Evolutionary conservation across 2,329 filamentous ascomycete species (phyloP).

Genomic region (Decorospora gaudefroyi): DNA sequence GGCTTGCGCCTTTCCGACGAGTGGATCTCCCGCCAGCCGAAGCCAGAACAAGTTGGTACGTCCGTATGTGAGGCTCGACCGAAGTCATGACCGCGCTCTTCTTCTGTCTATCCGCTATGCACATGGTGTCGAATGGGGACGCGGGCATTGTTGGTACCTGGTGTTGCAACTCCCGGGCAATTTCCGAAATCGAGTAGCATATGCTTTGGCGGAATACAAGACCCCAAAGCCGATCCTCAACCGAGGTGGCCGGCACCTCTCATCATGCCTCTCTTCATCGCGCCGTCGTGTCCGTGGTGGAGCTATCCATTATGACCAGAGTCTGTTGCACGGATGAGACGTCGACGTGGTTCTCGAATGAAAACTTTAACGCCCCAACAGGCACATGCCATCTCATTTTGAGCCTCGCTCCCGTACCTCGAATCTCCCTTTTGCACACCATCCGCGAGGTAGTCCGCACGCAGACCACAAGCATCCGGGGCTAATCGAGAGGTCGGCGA

Average conservation of each 20-base stretch:
- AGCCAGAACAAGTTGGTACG: conserved; percentile 37
- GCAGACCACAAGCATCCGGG: conserved; percentile 29
- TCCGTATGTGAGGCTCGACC: conserved; percentile 53
- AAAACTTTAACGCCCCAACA: conserved; percentile 70
- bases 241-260: conserved; percentile 56
- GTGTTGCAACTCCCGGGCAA: conserved; percentile 43
- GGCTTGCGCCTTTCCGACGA: conserved; percentile 61
- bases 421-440: conserved; percentile 48
- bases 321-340: conserved; percentile 71
- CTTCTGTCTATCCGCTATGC: conserved; percentile 31
- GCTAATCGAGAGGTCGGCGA: conserved; percentile 71
- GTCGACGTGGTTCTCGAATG: conserved; percentile 76
- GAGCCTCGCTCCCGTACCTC: conserved; percentile 53
- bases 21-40: conserved; percentile 52
- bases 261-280: conserved; percentile 55
- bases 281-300: conserved; percentile 48
- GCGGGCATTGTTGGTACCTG: conserved; percentile 39
- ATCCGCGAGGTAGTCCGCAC: conserved; percentile 25
- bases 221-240: conserved; percentile 58
- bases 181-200: conserved; percentile 13
- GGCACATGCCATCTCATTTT: conserved; percentile 73
- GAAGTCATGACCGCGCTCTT: conserved; percentile 47
- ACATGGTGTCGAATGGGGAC: conserved; percentile 38
- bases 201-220: conserved; percentile 39
- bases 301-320: conserved; percentile 67